These are phyloP conservation scores for Endocalyx cinctus DNA, from an alignment of 2,329 filamentous ascomycete genomes.

Conservation along the genomic window DNA sequence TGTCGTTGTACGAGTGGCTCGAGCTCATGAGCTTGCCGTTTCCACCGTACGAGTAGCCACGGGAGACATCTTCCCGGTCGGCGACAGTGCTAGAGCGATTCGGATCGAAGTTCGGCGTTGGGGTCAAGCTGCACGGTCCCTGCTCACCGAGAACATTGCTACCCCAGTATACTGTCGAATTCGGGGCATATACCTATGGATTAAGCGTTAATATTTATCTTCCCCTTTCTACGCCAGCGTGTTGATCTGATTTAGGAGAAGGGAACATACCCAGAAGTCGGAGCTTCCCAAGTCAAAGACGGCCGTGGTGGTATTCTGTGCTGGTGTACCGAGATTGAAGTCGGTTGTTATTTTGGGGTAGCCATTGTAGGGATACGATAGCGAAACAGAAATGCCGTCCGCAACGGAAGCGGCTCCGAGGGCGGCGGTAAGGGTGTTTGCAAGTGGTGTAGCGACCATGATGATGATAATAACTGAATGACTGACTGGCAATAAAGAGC, in stretches of 20 bases:
- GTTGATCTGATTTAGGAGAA: background rate
- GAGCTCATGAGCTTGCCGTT: background rate
- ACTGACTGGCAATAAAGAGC: too few species aligned
- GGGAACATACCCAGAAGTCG: background rate
- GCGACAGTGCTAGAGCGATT: background rate
- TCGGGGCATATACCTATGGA: background rate
- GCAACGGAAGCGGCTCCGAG: too few species aligned
- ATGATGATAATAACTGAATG: too few species aligned
- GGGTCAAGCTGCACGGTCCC: background rate
- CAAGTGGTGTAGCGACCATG: too few species aligned
- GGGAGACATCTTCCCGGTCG: background rate
- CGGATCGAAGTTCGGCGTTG: background rate
- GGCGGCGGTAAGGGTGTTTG: too few species aligned
- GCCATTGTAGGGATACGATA: constrained; percentile 1
- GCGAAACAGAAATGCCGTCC: too few species aligned
- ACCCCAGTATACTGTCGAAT: background rate
- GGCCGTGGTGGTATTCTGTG: background rate
- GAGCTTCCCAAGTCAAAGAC: constrained; percentile 1
- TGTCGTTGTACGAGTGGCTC: background rate
- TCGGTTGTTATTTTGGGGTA: background rate
- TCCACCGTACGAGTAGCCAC: background rate
- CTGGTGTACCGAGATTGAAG: background rate
- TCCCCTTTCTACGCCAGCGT: background rate
- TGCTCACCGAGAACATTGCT: background rate
- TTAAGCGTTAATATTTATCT: background rate